Evolutionary conservation across 805 yeast genomes (phyloP).

Genomic region (Zygosaccharomyces bailii): DNA sequence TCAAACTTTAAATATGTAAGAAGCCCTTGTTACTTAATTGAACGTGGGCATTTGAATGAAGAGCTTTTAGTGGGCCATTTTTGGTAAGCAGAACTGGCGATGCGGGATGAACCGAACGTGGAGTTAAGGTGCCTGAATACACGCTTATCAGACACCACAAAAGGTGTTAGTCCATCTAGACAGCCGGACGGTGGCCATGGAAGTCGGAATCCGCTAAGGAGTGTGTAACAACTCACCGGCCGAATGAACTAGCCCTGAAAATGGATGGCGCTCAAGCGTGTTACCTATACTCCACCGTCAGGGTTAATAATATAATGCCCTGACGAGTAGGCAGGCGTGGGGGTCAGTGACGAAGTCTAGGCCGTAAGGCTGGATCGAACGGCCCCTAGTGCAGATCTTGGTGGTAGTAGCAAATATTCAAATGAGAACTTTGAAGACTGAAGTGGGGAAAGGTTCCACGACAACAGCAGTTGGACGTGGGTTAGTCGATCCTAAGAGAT

Average conservation of each 20-base stretch:
- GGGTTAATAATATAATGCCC: slow-evolving; percentile 37
- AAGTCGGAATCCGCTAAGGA: slow-evolving; percentile 56
- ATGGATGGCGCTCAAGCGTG: slow-evolving; percentile 43
- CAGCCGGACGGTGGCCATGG: slow-evolving; percentile 54
- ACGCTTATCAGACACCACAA: slow-evolving; percentile 46
- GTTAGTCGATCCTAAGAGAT: slow-evolving; percentile 44
- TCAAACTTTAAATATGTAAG: slow-evolving; percentile 44
- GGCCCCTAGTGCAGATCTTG: slow-evolving; percentile 44
- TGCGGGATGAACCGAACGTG: slow-evolving; percentile 44
- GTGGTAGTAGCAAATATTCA: slow-evolving; percentile 43
- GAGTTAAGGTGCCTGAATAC: slow-evolving; percentile 43
- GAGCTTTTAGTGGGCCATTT: slow-evolving; percentile 46
- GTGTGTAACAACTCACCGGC: slow-evolving; percentile 52
- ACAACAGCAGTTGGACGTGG: slow-evolving; percentile 44
- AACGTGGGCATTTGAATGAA: slow-evolving; percentile 42
- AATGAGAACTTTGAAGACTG: slow-evolving; percentile 43
- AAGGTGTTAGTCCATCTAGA: slow-evolving; percentile 44
- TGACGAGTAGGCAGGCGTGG: slow-evolving; percentile 44
- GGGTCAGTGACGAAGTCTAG: slow-evolving; percentile 42
- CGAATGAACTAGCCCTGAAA: slow-evolving; percentile 46
- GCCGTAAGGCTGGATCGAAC: slow-evolving; percentile 41
- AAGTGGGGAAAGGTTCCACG: slow-evolving; percentile 44
- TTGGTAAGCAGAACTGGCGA: slow-evolving; percentile 48
- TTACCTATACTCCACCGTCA: slow-evolving; percentile 42
- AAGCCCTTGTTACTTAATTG: slow-evolving; percentile 42